Evolutionary conservation across 208 protist genomes (phyloP).

Genomic region (Balamuthia mandrillaris): DNA sequence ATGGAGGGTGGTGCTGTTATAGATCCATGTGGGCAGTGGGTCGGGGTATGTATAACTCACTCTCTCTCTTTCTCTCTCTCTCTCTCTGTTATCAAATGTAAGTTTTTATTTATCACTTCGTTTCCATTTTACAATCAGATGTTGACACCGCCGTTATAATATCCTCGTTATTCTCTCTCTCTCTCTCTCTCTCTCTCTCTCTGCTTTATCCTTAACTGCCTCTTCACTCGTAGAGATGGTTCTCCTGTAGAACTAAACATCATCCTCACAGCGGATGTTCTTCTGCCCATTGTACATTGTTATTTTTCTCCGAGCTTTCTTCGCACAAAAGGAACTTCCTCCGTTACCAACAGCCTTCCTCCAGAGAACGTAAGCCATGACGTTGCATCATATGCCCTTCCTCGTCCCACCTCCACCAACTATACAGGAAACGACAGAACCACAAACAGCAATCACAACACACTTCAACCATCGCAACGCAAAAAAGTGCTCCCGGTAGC

Average conservation of each 20-base stretch:
- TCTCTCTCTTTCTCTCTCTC: neutral
- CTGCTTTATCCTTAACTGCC: neutral
- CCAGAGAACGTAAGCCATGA: too few species aligned
- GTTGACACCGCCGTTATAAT: too few species aligned
- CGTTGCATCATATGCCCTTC: too few species aligned
- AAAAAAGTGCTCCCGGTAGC: too few species aligned
- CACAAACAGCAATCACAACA: too few species aligned
- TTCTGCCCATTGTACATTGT: neutral
- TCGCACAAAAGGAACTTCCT: too few species aligned
- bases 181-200: neutral
- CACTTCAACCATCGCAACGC: too few species aligned
- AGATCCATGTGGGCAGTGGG: neutral
- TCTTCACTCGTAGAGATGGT: neutral
- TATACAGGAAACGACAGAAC: too few species aligned
- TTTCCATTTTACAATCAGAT: neutral
- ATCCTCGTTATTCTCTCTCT: neutral
- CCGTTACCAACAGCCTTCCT: too few species aligned
- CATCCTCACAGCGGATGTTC: neutral
- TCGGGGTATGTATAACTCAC: neutral
- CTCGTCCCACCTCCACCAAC: too few species aligned
- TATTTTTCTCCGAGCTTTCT: neutral
- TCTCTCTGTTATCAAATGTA: neutral
- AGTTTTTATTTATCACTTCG: neutral
- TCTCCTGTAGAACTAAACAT: slow-evolving; percentile 14
- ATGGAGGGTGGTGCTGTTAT: neutral